phyloP scores from a whole-genome alignment of 768 basidiomycete species.

The Strobilomyces dryophilus region DNA sequence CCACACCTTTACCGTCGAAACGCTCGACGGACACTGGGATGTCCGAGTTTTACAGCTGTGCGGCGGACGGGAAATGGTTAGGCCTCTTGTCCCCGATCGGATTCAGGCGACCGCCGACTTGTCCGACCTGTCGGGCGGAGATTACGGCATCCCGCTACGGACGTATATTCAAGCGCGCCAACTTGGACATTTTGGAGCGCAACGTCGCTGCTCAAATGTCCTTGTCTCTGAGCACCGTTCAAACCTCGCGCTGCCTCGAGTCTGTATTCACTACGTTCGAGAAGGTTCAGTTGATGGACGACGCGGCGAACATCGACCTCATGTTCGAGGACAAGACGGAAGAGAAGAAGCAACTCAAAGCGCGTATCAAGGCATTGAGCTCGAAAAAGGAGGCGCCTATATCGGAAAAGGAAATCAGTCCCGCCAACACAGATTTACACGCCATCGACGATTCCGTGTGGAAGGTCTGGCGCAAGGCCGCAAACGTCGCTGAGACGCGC shows the following conservation, averaged over 20 bases:
- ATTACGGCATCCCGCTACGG: conserved; percentile 61
- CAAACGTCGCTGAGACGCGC: conserved; percentile 41
- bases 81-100: conserved; percentile 40
- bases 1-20: conserved; percentile 69
- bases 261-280: conserved; percentile 24
- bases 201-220: conserved; percentile 56
- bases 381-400: conserved; percentile 19
- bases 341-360: conserved; percentile 4
- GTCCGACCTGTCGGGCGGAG: conserved; percentile 57
- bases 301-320: conserved; percentile 13
- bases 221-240: conserved; percentile 32
- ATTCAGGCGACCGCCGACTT: conserved; percentile 43
- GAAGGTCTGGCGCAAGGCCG: conserved; percentile 39
- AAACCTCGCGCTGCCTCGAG: conserved; percentile 20
- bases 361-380: conserved; percentile 14
- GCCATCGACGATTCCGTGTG: conserved; percentile 30
- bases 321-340: conserved; percentile 9
- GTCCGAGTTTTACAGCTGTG: conserved; percentile 43
- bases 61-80: conserved; percentile 36
- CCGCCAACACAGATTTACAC: conserved; percentile 21
- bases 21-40: conserved; percentile 62
- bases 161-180: conserved; percentile 55
- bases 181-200: conserved; percentile 61
- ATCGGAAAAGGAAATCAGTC: conserved; percentile 27
- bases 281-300: conserved; percentile 8